Conservation (phyloP, 2,329 filamentous ascomycete genomes). For the Penicillium sp. region DNA sequence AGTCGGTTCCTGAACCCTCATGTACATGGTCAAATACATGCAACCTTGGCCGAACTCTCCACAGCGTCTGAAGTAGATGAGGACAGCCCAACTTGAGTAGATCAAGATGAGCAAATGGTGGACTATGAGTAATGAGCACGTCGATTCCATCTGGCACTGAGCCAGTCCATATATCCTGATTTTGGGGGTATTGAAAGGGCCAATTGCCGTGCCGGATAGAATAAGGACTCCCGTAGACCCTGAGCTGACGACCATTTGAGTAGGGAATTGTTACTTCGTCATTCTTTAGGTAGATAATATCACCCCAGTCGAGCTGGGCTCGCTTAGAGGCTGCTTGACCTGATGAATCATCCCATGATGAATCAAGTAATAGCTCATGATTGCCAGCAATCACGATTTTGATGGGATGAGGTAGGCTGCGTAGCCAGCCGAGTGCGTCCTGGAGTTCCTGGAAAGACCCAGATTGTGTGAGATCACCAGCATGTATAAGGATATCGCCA, state of each 20-base stretch:
- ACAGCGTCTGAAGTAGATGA: slow-evolving; percentile 67
- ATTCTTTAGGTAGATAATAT: slow-evolving; percentile 73
- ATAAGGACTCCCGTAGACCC: slow-evolving; percentile 75
- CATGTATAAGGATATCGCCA: slow-evolving; percentile 48
- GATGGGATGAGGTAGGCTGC: slow-evolving; percentile 67
- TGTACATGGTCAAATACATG: slow-evolving; percentile 28
- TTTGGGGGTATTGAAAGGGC: slow-evolving; percentile 72
- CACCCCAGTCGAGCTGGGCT: slow-evolving; percentile 61
- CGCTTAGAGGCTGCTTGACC: slow-evolving; percentile 52
- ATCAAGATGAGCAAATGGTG: slow-evolving; percentile 70
- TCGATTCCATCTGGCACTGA: slow-evolving; percentile 70
- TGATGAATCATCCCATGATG: slow-evolving; percentile 44
- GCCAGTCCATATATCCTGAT: slow-evolving; percentile 66
- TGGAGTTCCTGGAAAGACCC: slow-evolving; percentile 73
- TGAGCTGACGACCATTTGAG: slow-evolving; percentile 59
- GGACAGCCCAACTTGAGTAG: slow-evolving; percentile 62
- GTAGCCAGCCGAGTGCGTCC: slow-evolving; percentile 75
- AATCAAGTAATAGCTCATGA: slow-evolving; percentile 80
- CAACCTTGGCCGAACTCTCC: slow-evolving; percentile 41
- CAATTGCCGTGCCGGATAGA: slow-evolving; percentile 73
- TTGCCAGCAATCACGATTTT: slow-evolving; percentile 84
- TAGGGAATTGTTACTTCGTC: slow-evolving; percentile 63
- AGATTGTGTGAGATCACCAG: slow-evolving; percentile 55
- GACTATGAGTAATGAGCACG: slow-evolving; percentile 76
- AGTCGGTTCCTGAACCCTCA: slow-evolving; percentile 23